Evolutionary conservation across 352 stramenopile genomes (phyloP).

Genomic region (Globisporangium lucens): DNA sequence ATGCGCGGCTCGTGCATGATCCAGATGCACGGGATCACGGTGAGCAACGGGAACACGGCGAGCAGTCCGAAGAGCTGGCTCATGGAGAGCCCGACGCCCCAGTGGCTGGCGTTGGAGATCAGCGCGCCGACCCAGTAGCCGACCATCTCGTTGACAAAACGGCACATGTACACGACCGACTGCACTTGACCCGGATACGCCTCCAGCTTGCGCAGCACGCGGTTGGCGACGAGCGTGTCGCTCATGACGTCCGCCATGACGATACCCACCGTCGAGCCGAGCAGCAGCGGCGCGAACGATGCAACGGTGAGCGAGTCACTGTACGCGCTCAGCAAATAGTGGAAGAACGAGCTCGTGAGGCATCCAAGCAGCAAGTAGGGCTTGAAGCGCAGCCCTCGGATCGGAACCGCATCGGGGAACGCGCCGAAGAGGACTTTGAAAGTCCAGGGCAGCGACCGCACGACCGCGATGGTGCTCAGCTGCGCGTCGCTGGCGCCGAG

Average conservation of each 20-base stretch:
- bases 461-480: constrained; percentile 63
- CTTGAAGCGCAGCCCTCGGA: constrained; percentile 60
- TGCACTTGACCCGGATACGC: constrained; percentile 40
- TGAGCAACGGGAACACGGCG: constrained; percentile 51
- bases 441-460: constrained; percentile 68
- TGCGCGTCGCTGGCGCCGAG: constrained; percentile 64
- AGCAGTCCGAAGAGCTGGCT: constrained; percentile 60
- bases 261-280: constrained; percentile 66
- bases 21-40: constrained; percentile 53
- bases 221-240: constrained; percentile 64
- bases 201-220: constrained; percentile 48
- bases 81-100: constrained; percentile 61
- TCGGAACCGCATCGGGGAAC: constrained; percentile 59
- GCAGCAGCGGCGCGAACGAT: constrained; percentile 65
- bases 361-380: constrained; percentile 76
- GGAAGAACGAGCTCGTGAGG: constrained; percentile 51
- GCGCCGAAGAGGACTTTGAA: constrained; percentile 81
- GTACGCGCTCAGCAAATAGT: constrained; percentile 38
- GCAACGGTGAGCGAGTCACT: constrained; percentile 43
- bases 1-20: constrained; percentile 51
- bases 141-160: constrained; percentile 75
- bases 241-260: constrained; percentile 85
- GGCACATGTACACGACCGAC: constrained; percentile 73
- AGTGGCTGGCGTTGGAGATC: constrained; percentile 53
- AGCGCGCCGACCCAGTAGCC: constrained; percentile 67